Percentiles rank a stretch among this genome's conserved stretches.
Evolutionary conservation across 768 basidiomycete genomes (phyloP).

Genomic region (Vararia minispora): DNA sequence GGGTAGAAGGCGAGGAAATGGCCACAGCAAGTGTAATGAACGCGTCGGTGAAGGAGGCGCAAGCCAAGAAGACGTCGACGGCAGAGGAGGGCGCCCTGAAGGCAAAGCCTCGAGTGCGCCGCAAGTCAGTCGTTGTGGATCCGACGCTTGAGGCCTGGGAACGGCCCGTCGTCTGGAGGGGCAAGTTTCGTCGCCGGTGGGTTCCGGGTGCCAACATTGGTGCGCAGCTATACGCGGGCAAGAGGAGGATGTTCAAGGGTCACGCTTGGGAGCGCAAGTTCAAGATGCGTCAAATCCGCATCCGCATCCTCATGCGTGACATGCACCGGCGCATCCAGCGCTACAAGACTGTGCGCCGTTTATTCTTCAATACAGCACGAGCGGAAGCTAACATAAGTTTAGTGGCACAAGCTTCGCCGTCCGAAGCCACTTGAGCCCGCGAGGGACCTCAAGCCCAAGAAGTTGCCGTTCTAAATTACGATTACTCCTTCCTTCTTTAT

Average conservation of each 20-base stretch:
- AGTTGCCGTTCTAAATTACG: no score
- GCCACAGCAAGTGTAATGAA: no score
- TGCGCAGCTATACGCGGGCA: conserved; percentile 58
- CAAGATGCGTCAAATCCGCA: conserved; percentile 34
- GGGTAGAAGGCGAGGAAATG: not conserved
- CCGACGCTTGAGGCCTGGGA: no score
- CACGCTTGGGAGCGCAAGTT: conserved; percentile 71
- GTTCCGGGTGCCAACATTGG: conserved; percentile 42
- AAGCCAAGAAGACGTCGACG: not conserved
- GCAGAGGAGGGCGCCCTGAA: not conserved
- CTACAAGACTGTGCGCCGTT: conserved; percentile 53
- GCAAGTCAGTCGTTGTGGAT: no score
- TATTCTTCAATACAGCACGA: no score
- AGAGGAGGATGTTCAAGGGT: conserved; percentile 89
- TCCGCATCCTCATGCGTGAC: conserved; percentile 48
- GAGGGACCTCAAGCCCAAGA: no score
- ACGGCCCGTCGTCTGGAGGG: conserved; percentile 19
- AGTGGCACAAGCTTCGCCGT: no score
- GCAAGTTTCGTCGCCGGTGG: conserved; percentile 19
- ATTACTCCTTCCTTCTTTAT: no score
- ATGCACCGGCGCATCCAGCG: conserved; percentile 56
- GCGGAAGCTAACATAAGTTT: no score
- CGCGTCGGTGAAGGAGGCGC: not conserved
- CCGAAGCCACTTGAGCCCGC: no score
- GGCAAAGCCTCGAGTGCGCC: no score